Base-by-base conservation (phyloP, 108 stramenopile genomes). In the Skeletonema marinoi region DNA sequence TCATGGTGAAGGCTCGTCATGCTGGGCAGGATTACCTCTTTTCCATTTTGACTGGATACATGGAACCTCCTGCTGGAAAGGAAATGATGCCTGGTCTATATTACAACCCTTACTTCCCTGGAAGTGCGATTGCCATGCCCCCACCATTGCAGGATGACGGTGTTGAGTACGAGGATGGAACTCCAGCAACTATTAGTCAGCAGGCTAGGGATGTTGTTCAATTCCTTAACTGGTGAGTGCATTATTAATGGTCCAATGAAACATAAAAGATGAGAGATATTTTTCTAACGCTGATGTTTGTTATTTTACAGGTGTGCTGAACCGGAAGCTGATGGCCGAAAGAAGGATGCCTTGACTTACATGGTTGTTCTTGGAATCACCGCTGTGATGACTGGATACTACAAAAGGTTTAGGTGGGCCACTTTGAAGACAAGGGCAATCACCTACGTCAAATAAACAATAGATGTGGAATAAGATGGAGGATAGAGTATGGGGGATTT, bases 1-100 rank as follows among this genome's bases (percentile, higher is more conserved):
- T 99, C 42, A 98, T 99, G 93, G 96, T 96, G 85, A 99, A 99
- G 95, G 98, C 98, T 5, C 95, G 99, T 73, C 98, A 97, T 85
- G 76, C 83, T 42, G 99, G 99, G 66, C 92, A 92, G 60, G 97
- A 99, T 78, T 99, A 99, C 88, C 86, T 99, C 54, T 97, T 98
- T 73, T 83, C 90, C 17, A 87, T 99, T 7, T 85, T 99, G 59
- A 98, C 98, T 56, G 99, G 99, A 51, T 99, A 99, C 88, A 80
- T 85, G 65, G 99, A 99, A 8, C 68, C 96, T 7, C 99, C 99
- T 19, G 97, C 90, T 32, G 98, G 98, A 66, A 98, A 98, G 89
- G 87, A 86, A 68, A 93, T 99, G 89, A 91, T 98, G 65, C 92
- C 95, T 12, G 98, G 98, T 36, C 86, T 98, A 33, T 93, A 98